Percentiles rank a stretch among this genome's conserved stretches.
Conservation (phyloP, 2,329 filamentous ascomycete genomes). For the Aureobasidium subglaciale region DNA sequence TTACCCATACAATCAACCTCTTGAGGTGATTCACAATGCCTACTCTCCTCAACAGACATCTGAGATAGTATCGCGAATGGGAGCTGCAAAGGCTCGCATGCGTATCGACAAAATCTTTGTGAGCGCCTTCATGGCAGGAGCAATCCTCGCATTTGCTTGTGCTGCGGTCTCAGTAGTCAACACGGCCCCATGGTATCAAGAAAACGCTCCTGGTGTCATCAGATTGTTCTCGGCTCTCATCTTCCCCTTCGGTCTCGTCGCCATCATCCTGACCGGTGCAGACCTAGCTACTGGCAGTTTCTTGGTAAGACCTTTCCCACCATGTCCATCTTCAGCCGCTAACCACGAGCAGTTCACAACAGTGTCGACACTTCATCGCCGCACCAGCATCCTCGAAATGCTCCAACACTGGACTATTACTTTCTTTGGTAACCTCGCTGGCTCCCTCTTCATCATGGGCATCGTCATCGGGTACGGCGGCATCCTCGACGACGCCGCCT, state of each 20-base stretch:
- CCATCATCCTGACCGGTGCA: slow-evolving; percentile 28
- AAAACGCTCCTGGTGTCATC: slow-evolving; percentile 29
- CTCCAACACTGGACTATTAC: slow-evolving; percentile 25
- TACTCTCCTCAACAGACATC: slow-evolving; percentile 34
- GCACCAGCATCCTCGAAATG: slow-evolving; percentile 24
- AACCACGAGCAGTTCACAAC: slow-evolving; percentile 33
- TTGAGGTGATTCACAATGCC: slow-evolving; percentile 13
- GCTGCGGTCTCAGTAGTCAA: slow-evolving; percentile 22
- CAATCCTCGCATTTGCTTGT: slow-evolving; percentile 46
- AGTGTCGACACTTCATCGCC: slow-evolving; percentile 38
- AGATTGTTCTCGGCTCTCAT: slow-evolving; percentile 26
- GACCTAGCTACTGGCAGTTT: slow-evolving; percentile 29
- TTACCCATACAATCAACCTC: not conserved
- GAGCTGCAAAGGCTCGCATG: slow-evolving; percentile 47
- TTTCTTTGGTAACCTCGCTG: slow-evolving; percentile 28
- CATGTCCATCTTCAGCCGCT: not conserved
- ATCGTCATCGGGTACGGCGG: slow-evolving; percentile 27
- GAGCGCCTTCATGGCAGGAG: slow-evolving; percentile 46
- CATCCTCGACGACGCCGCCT: slow-evolving; percentile 32
- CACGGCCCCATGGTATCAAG: slow-evolving; percentile 27
- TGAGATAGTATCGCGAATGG: slow-evolving; percentile 45
- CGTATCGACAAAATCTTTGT: slow-evolving; percentile 47
- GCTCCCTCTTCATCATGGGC: slow-evolving; percentile 26
- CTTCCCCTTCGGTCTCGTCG: slow-evolving; percentile 30
- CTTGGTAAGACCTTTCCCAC: slow-evolving; percentile 20